Conservation (phyloP, 495 filamentous ascomycete species). For the Evansstolkia leycettana region DNA sequence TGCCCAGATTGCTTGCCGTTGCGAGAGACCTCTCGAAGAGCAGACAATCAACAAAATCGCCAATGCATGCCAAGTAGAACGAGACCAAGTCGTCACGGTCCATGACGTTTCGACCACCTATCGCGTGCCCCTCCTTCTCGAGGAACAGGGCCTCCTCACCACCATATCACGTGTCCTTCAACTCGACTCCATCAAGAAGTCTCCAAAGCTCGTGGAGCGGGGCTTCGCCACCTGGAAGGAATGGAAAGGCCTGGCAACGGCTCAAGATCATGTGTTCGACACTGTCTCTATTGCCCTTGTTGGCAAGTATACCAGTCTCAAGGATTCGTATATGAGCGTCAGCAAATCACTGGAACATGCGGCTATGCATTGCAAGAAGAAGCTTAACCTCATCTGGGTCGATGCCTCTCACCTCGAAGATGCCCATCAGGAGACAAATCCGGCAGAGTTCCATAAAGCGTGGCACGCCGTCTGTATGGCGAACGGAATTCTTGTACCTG, state of each 20-base stretch:
- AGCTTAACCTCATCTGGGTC: slow-evolving; percentile 72
- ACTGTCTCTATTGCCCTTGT: slow-evolving; percentile 76
- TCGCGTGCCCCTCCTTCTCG: slow-evolving; percentile 82
- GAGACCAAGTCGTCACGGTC: slow-evolving; percentile 72
- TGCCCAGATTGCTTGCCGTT: slow-evolving; percentile 95
- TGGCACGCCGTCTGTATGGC: slow-evolving; percentile 72
- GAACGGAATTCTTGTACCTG: slow-evolving; percentile 44
- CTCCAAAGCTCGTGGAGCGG: slow-evolving; percentile 35
- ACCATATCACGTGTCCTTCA: slow-evolving; percentile 49
- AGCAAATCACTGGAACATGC: slow-evolving; percentile 81
- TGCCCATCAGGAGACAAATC: slow-evolving; percentile 38
- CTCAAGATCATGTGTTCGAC: slow-evolving; percentile 49
- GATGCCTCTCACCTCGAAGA: slow-evolving; percentile 75
- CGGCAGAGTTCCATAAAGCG: slow-evolving; percentile 73
- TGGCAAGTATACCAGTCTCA: slow-evolving; percentile 76
- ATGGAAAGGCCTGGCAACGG: slow-evolving; percentile 58
- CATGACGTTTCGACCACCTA: slow-evolving; percentile 79
- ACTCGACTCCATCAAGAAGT: slow-evolving; percentile 14
- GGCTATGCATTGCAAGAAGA: slow-evolving; percentile 72
- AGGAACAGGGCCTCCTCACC: slow-evolving; percentile 59
- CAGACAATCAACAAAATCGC: slow-evolving; percentile 82
- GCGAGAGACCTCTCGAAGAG: slow-evolving; percentile 56
- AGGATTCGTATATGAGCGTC: slow-evolving; percentile 76
- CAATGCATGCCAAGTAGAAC: slow-evolving; percentile 69
- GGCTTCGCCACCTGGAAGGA: slow-evolving; percentile 57